Evolutionary conservation across 176 grass and related monocot genomes (phyloP).

Genomic region (Elaeis guineensis): DNA sequence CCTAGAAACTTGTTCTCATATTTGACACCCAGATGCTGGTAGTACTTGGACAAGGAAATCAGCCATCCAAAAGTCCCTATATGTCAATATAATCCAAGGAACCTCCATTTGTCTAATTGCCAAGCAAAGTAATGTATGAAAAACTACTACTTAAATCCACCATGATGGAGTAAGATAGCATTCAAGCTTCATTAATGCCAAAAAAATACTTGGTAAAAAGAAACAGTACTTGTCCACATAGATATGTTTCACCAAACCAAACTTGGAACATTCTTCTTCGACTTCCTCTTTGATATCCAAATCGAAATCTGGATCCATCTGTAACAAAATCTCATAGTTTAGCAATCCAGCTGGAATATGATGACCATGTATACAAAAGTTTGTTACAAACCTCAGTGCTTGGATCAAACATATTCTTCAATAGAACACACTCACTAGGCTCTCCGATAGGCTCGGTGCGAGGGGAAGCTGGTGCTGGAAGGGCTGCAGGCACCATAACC

Average conservation of each 20-base stretch:
- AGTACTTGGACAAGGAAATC: too few species aligned
- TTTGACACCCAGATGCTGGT: too few species aligned
- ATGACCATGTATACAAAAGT: too few species aligned
- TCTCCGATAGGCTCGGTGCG: neutral
- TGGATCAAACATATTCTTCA: slow-evolving; percentile 24
- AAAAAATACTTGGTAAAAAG: neutral
- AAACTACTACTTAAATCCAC: neutral
- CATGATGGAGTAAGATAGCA: too few species aligned
- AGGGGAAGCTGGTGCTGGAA: neutral
- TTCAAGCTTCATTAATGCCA: neutral
- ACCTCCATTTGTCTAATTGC: neutral
- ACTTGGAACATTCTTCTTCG: slow-evolving; percentile 74
- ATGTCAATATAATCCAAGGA: neutral
- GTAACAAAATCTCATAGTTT: neutral
- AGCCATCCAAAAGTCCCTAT: too few species aligned
- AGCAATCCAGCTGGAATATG: neutral
- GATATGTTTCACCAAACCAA: slow-evolving; percentile 65
- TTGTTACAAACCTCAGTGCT: slow-evolving; percentile 4
- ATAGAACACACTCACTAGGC: slow-evolving; percentile 8
- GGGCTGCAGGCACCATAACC: neutral
- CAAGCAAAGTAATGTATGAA: neutral
- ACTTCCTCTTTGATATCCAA: slow-evolving; percentile 85
- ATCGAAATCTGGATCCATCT: slow-evolving; percentile 86
- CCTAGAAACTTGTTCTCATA: too few species aligned
- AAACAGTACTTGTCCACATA: slow-evolving; percentile 73